Evolutionary conservation across 176 grass and related monocot genomes (phyloP).

Genomic region (Themeda triandra): DNA sequence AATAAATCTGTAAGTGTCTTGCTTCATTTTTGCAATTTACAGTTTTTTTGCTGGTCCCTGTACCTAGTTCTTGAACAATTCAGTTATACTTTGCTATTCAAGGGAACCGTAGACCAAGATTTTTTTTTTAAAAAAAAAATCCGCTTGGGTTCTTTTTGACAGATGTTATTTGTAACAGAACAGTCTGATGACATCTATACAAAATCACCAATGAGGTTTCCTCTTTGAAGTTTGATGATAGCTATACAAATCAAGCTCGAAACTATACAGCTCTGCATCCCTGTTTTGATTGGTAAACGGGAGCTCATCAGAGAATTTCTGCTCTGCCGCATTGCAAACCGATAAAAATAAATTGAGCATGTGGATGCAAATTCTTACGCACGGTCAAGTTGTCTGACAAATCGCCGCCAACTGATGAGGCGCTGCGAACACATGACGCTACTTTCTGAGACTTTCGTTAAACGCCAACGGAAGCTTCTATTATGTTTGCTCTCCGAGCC

Average conservation of each 20-base stretch:
- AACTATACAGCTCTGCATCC: background rate
- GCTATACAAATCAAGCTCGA: background rate
- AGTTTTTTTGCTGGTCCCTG: background rate
- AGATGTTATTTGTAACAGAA: background rate
- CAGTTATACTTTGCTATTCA: background rate
- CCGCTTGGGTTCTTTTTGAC: background rate
- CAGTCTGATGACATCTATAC: background rate
- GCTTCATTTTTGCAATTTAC: background rate
- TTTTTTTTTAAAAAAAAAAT: too few species aligned
- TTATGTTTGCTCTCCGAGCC: too few species aligned
- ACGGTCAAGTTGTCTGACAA: background rate
- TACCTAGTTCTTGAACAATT: background rate
- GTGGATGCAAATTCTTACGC: background rate
- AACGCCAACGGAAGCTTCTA: too few species aligned
- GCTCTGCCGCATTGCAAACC: background rate
- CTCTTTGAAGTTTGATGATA: background rate
- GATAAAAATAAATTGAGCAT: background rate
- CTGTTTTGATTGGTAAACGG: background rate
- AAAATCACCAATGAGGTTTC: background rate
- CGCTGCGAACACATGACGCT: background rate
- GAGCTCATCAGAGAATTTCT: background rate
- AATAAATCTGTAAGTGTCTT: background rate
- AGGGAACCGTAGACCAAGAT: too few species aligned
- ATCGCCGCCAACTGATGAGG: background rate
- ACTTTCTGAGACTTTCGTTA: too few species aligned